Conservation (phyloP, 768 basidiomycete species). For the Tubosaeta brunneosetosa region DNA sequence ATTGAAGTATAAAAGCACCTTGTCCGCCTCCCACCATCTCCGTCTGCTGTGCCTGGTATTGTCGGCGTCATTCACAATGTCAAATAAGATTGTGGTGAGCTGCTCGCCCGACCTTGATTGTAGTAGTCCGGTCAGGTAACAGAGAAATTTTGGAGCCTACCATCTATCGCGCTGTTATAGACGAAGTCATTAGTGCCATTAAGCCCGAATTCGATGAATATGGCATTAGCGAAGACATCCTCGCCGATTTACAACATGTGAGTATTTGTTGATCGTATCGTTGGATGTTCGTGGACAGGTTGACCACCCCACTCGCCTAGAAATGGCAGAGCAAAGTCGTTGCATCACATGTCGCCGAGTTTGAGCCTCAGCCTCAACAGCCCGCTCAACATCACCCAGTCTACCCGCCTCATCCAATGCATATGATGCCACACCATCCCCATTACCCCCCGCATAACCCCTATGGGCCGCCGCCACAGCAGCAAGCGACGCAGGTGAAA, state of each 20-base stretch:
- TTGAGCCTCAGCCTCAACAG: constrained; percentile 57
- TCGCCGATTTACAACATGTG: constrained; percentile 85
- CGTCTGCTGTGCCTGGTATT: constrained; percentile 26
- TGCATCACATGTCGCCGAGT: constrained; percentile 93
- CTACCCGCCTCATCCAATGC: constrained; percentile 60
- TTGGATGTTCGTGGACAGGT: constrained; percentile 7
- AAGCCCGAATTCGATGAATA: constrained; percentile 96
- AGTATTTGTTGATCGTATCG: constrained; percentile 33
- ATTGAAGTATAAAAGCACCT: constrained; percentile 39
- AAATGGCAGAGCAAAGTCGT: constrained; percentile 97
- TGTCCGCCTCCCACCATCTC: constrained; percentile 31
- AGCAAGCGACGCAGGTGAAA: constrained; percentile 52
- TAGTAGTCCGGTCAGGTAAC: constrained; percentile 54
- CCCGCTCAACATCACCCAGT: constrained; percentile 45
- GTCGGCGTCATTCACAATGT: constrained; percentile 54
- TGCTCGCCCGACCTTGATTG: constrained; percentile 57
- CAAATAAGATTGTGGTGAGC: constrained; percentile 99
- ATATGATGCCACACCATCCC: constrained; percentile 51
- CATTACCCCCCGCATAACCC: constrained; percentile 54
- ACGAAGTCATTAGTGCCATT: constrained; percentile 87
- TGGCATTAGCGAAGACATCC: constrained; percentile 87
- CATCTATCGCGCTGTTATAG: constrained; percentile 92
- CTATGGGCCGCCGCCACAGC: constrained; percentile 37
- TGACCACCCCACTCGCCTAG: constrained; percentile 36
- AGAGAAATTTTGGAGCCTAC: constrained; percentile 66